Evolutionary conservation across 2,329 filamentous ascomycete genomes (phyloP).

Genomic region (Cryphonectria naterciae): DNA sequence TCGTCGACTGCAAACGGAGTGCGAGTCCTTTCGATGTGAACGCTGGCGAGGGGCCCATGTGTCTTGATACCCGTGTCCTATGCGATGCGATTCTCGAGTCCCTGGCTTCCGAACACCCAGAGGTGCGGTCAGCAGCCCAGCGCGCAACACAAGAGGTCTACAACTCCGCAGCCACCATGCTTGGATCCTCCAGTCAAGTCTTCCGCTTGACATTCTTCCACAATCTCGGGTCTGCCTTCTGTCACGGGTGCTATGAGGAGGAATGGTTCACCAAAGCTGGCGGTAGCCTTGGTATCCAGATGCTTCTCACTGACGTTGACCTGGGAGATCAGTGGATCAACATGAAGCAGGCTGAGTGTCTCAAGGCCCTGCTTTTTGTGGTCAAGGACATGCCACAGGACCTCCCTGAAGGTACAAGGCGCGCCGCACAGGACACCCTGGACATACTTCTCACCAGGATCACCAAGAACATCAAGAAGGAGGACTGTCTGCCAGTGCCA

Average conservation of each 20-base stretch:
- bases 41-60: conserved; percentile 83
- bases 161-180: conserved; percentile 75
- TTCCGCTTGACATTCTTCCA: conserved; percentile 82
- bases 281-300: conserved; percentile 86
- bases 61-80: conserved; percentile 83
- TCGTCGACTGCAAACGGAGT: conserved; percentile 78
- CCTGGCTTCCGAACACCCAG: conserved; percentile 79
- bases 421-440: conserved; percentile 81
- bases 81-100: conserved; percentile 90
- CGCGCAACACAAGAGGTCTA: conserved; percentile 77
- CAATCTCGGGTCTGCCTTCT: conserved; percentile 81
- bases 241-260: conserved; percentile 94
- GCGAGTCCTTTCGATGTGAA: conserved; percentile 81
- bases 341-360: conserved; percentile 82
- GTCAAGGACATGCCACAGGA: conserved; percentile 98
- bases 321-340: conserved; percentile 84
- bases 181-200: conserved; percentile 73
- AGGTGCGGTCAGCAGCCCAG: conserved; percentile 82
- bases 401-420: conserved; percentile 84
- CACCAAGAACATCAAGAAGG: conserved; percentile 78
- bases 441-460: conserved; percentile 78
- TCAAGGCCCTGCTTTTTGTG: conserved; percentile 91
- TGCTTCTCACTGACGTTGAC: conserved; percentile 82
- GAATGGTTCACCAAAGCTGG: conserved; percentile 99
- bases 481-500: conserved; percentile 62